Evolutionary conservation across 225 moss, liverwort and hornwort genomes (phyloP).

Genomic region (Antitrichia curtipendula): DNA sequence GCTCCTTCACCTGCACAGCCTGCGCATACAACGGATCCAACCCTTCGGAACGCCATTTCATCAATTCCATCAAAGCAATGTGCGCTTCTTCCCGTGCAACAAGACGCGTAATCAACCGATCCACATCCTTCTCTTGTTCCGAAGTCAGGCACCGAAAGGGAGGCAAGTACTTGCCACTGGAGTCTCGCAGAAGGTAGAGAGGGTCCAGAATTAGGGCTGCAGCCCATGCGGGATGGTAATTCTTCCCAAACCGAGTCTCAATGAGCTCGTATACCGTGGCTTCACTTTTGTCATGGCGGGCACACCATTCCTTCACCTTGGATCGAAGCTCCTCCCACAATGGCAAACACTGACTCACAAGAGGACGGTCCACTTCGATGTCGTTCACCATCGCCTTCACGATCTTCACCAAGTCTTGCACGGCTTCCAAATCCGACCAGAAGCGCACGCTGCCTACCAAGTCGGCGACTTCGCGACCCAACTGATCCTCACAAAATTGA

Average conservation of each 20-base stretch:
- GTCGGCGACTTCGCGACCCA: slow-evolving; percentile 66
- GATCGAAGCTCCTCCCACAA: slow-evolving; percentile 75
- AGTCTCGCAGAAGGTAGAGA: slow-evolving; percentile 69
- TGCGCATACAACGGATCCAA: slow-evolving; percentile 82
- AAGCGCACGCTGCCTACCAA: slow-evolving; percentile 67
- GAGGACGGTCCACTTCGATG: slow-evolving; percentile 69
- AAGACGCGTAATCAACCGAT: slow-evolving; percentile 68
- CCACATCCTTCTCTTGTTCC: slow-evolving; percentile 90
- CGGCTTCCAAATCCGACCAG: slow-evolving; percentile 90
- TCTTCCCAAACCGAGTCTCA: slow-evolving; percentile 75
- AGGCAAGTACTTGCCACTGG: slow-evolving; percentile 84
- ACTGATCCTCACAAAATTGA: slow-evolving; percentile 64
- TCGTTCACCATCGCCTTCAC: slow-evolving; percentile 81
- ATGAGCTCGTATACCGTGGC: slow-evolving; percentile 51
- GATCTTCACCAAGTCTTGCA: slow-evolving; percentile 72
- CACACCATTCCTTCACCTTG: slow-evolving; percentile 90
- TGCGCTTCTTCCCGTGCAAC: slow-evolving; percentile 87
- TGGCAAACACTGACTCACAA: slow-evolving; percentile 82
- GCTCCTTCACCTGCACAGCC: slow-evolving; percentile 83
- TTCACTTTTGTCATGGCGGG: slow-evolving; percentile 66
- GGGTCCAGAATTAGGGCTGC: slow-evolving; percentile 86
- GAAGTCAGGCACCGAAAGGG: slow-evolving; percentile 69
- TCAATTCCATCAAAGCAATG: slow-evolving; percentile 84
- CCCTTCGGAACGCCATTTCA: slow-evolving; percentile 91
- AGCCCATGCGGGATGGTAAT: slow-evolving; percentile 89